Evolutionary conservation across 2,329 filamentous ascomycete genomes (phyloP).

Genomic region (Tolypocladium guangdongense): DNA sequence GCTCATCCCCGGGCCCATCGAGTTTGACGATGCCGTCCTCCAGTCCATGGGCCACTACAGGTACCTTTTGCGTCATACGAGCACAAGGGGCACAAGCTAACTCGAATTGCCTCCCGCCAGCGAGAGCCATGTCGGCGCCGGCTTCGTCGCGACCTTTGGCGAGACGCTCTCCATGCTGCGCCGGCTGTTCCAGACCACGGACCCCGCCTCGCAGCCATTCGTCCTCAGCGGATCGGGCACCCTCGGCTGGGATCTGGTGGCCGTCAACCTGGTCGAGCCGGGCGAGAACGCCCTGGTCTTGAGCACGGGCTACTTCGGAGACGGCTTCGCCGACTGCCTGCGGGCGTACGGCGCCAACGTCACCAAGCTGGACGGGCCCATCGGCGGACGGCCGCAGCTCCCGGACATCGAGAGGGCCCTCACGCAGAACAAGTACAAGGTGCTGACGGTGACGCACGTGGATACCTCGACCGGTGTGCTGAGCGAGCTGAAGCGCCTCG

Average conservation of each 20-base stretch:
- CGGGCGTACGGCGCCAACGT: conserved; percentile 82
- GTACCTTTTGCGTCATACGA: conserved; percentile 27
- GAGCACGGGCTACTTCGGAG: conserved; percentile 94
- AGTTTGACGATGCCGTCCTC: conserved; percentile 95
- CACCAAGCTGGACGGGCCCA: conserved; percentile 79
- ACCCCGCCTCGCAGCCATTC: conserved; percentile 77
- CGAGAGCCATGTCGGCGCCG: conserved; percentile 85
- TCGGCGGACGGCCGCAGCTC: conserved; percentile 79
- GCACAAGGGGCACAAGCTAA: neutral
- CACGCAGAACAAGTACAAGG: conserved; percentile 84
- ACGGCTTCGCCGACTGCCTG: conserved; percentile 88
- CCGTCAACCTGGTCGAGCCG: conserved; percentile 82
- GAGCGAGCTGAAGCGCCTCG: conserved; percentile 76
- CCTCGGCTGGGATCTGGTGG: conserved; percentile 90
- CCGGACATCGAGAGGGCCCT: conserved; percentile 82
- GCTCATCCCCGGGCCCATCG: conserved; percentile 93
- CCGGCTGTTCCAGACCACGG: conserved; percentile 85
- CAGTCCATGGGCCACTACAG: conserved; percentile 92
- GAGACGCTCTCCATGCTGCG: conserved; percentile 81
- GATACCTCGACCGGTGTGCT: conserved; percentile 96
- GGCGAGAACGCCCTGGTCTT: conserved; percentile 88
- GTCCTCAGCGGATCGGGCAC: conserved; percentile 91
- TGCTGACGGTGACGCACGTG: conserved; percentile 90
- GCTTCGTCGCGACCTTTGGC: conserved; percentile 83
- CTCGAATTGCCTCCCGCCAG: conserved; percentile 31